These are phyloP conservation scores for Penicillium herquei DNA, from an alignment of 495 filamentous ascomycete species.

Conservation along the genomic window DNA sequence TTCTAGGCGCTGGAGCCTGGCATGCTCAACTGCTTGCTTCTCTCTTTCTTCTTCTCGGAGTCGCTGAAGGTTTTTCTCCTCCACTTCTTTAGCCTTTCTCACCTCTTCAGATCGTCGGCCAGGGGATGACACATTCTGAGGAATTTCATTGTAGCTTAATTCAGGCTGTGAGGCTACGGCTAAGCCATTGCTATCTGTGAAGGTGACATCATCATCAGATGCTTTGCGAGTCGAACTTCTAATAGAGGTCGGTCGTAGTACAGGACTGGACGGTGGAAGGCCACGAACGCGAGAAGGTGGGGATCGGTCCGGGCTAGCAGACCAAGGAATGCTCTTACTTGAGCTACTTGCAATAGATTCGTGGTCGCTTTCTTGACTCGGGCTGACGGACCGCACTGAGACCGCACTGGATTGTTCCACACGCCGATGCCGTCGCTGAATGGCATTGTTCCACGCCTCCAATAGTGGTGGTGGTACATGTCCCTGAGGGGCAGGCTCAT, in stretches of 20 bases:
- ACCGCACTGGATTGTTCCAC: background rate
- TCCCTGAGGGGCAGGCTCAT: conserved; percentile 20
- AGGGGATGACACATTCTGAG: too few species aligned
- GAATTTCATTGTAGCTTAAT: too few species aligned
- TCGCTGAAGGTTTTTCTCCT: too few species aligned
- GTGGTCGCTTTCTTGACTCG: conserved; percentile 7
- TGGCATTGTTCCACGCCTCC: conserved; percentile 38
- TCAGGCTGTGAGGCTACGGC: too few species aligned
- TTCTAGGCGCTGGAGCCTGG: too few species aligned
- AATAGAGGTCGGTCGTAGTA: background rate
- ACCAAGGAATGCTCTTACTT: background rate
- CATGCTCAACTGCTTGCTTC: too few species aligned
- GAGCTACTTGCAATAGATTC: background rate
- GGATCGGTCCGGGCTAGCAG: background rate
- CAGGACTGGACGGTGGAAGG: background rate
- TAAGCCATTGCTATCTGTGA: too few species aligned
- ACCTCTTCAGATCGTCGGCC: too few species aligned
- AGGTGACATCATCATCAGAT: too few species aligned
- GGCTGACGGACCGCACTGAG: background rate
- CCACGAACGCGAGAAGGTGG: background rate
- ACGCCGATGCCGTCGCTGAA: conserved; percentile 18
- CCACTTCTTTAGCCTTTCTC: too few species aligned
- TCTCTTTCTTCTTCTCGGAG: too few species aligned
- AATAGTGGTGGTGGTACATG: conserved; percentile 39
- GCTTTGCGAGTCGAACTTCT: background rate